Base-by-base conservation (phyloP, 176 grass and related monocot genomes). In the Pharus latifolius region DNA sequence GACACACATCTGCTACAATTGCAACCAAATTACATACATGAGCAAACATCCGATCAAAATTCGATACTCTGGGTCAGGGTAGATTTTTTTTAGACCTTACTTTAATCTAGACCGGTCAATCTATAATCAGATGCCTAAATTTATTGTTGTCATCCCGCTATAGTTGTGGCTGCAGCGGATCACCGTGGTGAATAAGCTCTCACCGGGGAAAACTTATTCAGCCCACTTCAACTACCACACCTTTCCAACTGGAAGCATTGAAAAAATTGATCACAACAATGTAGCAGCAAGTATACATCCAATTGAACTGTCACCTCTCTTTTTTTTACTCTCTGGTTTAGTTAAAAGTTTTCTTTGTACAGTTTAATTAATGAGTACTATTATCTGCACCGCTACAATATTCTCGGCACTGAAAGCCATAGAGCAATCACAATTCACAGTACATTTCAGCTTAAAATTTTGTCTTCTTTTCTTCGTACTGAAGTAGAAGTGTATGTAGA, bases 161-260 rank as follows among this genome's bases (percentile, higher is more conserved):
- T n/a, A n/a, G n/a, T n/a, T n/a, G n/a, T n/a, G n/a, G n/a, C n/a
- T n/a, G n/a, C n/a, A n/a, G n/a, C n/a, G n/a, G n/a, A n/a, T n/a
- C n/a, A n/a, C n/a, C n/a, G n/a, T n/a, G n/a, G n/a, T n/a, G 63
- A 51, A 60, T 4, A 67, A 45, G 34, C 5, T 2, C 43, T 16
- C 5, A 27, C 10, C 31, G 24, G 49, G 31, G 65, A 20, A 18
- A 54, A 44, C 0, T 16, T 29, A 22, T 27, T 30, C 42, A 25
- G 11, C 65, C 34, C 35, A 27, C 19, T 27, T 15, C 31, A 72
- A 32, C 43, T 12, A 50, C 65, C 30, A 43, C 32, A 9, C 51
- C 16, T 67, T 84, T 73, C 37, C 82, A 44, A 27, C 67, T 23
- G 41, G 23, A 64, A 71, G n/a, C 70, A 60, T 37, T 67, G 32